These are phyloP conservation scores for Microstegium vimineum DNA, from an alignment of 176 grass and related monocot species.

Conservation along the genomic window DNA sequence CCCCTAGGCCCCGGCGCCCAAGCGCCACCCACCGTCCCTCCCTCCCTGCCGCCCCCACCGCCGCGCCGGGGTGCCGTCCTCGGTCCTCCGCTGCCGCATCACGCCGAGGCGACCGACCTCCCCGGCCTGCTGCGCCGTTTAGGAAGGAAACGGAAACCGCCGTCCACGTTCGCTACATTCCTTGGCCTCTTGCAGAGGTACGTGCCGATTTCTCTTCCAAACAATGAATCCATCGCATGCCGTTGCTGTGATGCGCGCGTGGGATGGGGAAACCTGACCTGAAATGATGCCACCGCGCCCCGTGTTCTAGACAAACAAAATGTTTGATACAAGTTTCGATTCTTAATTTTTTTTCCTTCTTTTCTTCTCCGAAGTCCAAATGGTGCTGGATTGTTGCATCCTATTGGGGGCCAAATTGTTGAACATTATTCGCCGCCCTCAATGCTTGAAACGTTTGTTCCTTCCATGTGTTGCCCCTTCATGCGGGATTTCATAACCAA, in stretches of 20 bases:
- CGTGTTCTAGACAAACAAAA: neutral
- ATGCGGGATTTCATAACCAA: neutral
- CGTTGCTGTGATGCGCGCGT: neutral
- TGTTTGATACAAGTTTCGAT: neutral
- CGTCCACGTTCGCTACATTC: neutral
- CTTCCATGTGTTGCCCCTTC: no score
- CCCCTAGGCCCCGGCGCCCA: constrained; percentile 26
- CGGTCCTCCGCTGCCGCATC: neutral
- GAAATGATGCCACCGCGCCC: neutral
- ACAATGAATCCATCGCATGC: neutral
- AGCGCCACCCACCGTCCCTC: neutral
- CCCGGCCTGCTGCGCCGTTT: neutral
- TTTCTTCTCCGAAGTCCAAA: neutral
- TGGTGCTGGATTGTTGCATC: neutral
- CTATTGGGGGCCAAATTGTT: neutral
- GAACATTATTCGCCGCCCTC: neutral
- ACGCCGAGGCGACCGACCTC: neutral
- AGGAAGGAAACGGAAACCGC: neutral
- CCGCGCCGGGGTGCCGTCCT: constrained; percentile 34
- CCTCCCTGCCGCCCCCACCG: neutral
- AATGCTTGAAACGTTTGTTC: neutral
- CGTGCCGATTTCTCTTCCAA: neutral
- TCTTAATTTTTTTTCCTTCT: neutral
- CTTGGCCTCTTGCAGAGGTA: constrained; percentile 2
- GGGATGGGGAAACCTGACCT: neutral